Evolutionary conservation across 805 yeast genomes (phyloP), one percentile per base, ranked within the genome.

Genomic region (Cyberlindnera petersonii): DNA sequence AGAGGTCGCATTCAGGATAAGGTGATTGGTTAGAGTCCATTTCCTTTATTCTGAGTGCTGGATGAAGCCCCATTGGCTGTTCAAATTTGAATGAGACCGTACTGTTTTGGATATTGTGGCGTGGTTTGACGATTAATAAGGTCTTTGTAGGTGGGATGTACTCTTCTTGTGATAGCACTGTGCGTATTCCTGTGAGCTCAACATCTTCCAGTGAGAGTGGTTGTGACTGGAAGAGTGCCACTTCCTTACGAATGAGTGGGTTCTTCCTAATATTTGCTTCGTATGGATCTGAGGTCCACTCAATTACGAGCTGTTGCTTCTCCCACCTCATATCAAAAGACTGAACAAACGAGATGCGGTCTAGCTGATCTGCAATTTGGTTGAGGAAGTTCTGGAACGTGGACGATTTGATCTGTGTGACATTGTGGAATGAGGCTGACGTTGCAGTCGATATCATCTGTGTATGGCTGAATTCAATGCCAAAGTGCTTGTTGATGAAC

Each of bases 1-100:
- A 74, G 13, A 73, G 62, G 26, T 62, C 60, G 58, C 84, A 77
- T 4, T 50, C 40, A 1, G 47, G 50, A 13, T 37, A 26, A 24
- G 48, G 45, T 4, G 37, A 26, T 3, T 15, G 17, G 17, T 16
- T 22, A 8, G 24, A 55, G 24, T 37, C 48, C 43, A 33, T 31
- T n/a, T 32, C 31, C 3, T 32, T 24, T 9, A 53, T 36, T 4
- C 35, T 17, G 0, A 68, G 15, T 7, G 54, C 53, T 33, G 73
- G 73, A 42, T 67, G 73, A 10, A 68, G 40, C 0, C 71, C 70
- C 9, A 56, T 43, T 9, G 71, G 71, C 27, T 48, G 15, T 6
- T 32, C 11, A 6, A 50, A 42, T 19, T 33, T 26, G 14, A 56
- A 40, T 3, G 45, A 28, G 2, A 61, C 18, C 7, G 23, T 11